Conservation (phyloP, 495 filamentous ascomycete genomes). For the Parachaetomium inaequale region DNA sequence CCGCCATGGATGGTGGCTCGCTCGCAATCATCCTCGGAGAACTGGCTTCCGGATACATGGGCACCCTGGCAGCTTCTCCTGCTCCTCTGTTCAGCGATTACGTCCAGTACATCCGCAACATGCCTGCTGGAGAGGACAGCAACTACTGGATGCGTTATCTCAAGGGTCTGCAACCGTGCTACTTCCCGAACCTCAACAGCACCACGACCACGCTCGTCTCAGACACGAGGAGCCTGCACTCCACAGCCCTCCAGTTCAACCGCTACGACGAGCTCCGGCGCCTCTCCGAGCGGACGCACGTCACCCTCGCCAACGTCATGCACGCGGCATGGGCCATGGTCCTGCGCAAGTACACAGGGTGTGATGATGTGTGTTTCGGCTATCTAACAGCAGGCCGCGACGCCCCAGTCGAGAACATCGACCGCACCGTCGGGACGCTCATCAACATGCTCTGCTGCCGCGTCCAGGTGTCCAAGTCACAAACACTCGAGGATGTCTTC, state of each 20-base stretch:
- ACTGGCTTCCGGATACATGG: conserved; percentile 44
- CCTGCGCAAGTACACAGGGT: conserved; percentile 31
- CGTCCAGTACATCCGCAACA: conserved; percentile 44
- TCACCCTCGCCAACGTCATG: conserved; percentile 35
- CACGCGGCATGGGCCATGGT: conserved; percentile 43
- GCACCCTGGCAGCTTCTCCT: conserved; percentile 20
- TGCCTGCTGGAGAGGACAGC: conserved; percentile 39
- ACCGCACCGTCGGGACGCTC: conserved; percentile 47
- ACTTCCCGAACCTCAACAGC: conserved; percentile 42
- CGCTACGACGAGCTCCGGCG: conserved; percentile 23
- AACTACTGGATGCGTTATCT: conserved; percentile 55
- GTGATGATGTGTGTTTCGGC: conserved; percentile 49
- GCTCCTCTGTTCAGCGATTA: conserved; percentile 55
- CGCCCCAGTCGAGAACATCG: conserved; percentile 43
- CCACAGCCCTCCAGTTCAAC: conserved; percentile 17
- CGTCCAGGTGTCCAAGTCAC: conserved; percentile 24
- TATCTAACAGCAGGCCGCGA: conserved; percentile 52
- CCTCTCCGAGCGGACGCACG: conserved; percentile 19
- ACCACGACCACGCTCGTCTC: neutral
- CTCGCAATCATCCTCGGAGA: conserved; percentile 36
- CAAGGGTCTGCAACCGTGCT: conserved; percentile 45
- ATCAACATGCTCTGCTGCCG: conserved; percentile 60
- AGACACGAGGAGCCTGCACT: neutral
- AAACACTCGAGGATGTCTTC: conserved; percentile 42
- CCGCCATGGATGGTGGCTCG: conserved; percentile 31